A percentile compares a stretch with the other conserved stretches of the same genome.
Conservation (phyloP, 208 protist genomes). For the Dictyostelium gargantuum region DNA sequence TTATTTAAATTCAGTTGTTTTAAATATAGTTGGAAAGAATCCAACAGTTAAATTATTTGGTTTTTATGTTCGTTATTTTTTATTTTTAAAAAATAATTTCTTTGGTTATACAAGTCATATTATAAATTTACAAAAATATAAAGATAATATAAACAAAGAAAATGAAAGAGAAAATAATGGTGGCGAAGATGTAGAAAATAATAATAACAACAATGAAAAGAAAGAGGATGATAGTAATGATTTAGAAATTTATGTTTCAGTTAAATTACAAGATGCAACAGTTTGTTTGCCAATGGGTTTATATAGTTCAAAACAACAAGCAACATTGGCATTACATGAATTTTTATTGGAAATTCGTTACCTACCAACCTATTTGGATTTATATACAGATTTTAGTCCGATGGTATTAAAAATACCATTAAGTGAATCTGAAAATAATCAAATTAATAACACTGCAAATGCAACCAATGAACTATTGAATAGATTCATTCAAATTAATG, state of each 20-base stretch:
- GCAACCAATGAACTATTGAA: neutral
- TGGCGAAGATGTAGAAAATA: neutral
- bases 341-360: conserved; percentile 50
- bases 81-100: conserved; percentile 65
- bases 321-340: conserved; percentile 36
- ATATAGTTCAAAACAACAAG: conserved; percentile 61
- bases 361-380: conserved; percentile 53
- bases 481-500: conserved; percentile 61
- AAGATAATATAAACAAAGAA: conserved; percentile 46
- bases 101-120: conserved; percentile 60
- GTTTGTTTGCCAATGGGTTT: conserved; percentile 32
- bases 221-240: neutral
- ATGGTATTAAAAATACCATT: conserved; percentile 41
- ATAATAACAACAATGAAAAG: neutral
- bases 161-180: neutral
- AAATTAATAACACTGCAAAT: neutral
- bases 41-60: conserved; percentile 57
- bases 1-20: conserved; percentile 48
- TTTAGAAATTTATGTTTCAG: conserved; percentile 50
- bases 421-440: neutral
- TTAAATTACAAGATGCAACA: conserved; percentile 28
- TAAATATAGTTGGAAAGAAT: conserved; percentile 30
- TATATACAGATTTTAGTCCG: conserved; percentile 58
- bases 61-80: conserved; percentile 56
- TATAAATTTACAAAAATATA: conserved; percentile 61